These are phyloP conservation scores for Dillenia suffruticosa DNA, from an alignment of 164 flowering plant species.

Conservation along the genomic window DNA sequence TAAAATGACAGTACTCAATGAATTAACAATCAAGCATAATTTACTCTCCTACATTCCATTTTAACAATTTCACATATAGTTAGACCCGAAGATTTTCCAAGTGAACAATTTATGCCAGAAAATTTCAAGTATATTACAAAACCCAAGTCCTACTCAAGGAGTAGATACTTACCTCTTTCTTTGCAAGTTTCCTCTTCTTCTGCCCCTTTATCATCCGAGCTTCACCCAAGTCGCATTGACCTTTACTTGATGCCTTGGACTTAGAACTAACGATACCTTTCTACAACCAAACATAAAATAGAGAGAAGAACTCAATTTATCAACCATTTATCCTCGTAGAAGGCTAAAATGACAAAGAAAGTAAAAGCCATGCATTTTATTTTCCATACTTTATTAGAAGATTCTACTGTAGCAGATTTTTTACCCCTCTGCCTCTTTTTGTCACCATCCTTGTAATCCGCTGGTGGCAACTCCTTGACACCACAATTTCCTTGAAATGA, in stretches of 20 bases:
- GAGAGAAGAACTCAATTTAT: conserved; percentile 28
- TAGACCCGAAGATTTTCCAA: too few species aligned
- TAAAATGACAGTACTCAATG: too few species aligned
- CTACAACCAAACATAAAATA: too few species aligned
- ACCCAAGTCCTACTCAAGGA: conserved; percentile 1
- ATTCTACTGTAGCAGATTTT: conserved; percentile 15
- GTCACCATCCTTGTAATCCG: conserved; percentile 6
- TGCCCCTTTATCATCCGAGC: conserved; percentile 37
- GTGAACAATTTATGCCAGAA: too few species aligned
- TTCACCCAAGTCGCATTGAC: conserved; percentile 26
- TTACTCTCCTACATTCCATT: too few species aligned
- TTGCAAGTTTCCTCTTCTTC: conserved; percentile 44
- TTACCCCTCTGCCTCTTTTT: conserved; percentile 23
- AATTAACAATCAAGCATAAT: too few species aligned
- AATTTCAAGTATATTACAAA: too few species aligned
- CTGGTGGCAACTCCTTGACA: conserved; percentile 17
- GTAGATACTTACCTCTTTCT: conserved; percentile 31
- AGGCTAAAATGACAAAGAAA: too few species aligned
- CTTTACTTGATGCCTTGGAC: conserved; percentile 31
- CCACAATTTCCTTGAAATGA: conserved; percentile 5
- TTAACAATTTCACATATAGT: too few species aligned
- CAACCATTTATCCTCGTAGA: too few species aligned
- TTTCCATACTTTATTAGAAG: conserved; percentile 1
- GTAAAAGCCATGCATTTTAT: too few species aligned
- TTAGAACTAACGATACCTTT: conserved; percentile 18